Evolutionary conservation across 2,329 filamentous ascomycete species (phyloP), one percentile per base, ranked within the genome.

Genomic region (Hirsutella rhossiliensis): DNA sequence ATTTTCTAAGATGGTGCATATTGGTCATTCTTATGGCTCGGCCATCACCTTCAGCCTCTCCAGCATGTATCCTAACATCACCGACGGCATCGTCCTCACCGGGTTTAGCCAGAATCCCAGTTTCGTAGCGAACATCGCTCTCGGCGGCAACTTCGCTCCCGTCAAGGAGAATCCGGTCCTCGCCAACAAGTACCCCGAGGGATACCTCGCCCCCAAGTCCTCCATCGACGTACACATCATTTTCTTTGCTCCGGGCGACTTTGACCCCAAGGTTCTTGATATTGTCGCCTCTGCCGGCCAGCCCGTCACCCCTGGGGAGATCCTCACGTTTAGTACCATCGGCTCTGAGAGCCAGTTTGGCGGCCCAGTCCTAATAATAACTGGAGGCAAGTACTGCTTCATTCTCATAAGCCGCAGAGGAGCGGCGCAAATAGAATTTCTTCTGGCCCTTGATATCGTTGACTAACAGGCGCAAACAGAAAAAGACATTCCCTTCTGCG

Each of bases 11-110:
- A 62, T 76, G 23, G 62, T 78, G 8, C 78, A 83, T 55, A 65
- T 80, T 15, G 80, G 79, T 11, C 78, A 83, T 62, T 78, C 73
- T 0, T 83, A 79, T 51, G 80, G 80, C 29, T 78, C 76, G 0
- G 60, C 70, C 6, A 73, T 77, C 50, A 73, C 70, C 2, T 80
- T 77, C 59, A 67, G 62, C 39, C 64, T 83, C 18, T 69, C 73
- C 9, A 66, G 67, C 40, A 56, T 63, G 45, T 63, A 76, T 52
- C 76, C 76, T 1, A 54, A 66, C 44, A 61, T 75, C 45, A 76
- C 72, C 31, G 72, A 82, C 47, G 76, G 70, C 32, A 64, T 82
- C 34, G 60, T 79, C 42, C 65, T 83, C 8, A 81, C 78, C 1
- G 79, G 79, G 1, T 83, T 76, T 59, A 68, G 69, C n/a, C 65